phyloP scores from a whole-genome alignment of 306 rosid species.

The Fragaria vesca region DNA sequence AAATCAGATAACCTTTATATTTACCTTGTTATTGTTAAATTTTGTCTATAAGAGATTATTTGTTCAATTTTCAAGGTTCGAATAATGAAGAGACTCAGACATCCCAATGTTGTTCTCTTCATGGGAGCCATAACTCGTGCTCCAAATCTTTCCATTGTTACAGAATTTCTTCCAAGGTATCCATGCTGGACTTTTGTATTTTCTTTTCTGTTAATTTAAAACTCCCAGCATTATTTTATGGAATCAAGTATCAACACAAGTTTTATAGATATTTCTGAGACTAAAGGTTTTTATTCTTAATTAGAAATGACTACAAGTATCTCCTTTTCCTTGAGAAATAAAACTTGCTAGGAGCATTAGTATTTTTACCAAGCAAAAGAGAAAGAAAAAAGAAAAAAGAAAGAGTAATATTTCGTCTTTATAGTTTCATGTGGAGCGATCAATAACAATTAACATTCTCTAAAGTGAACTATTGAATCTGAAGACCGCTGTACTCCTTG shows the following conservation, averaged over 20 bases:
- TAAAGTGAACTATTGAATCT: background rate
- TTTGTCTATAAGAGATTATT: slow-evolving; percentile 2
- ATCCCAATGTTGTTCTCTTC: slow-evolving; percentile 97
- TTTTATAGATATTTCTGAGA: background rate
- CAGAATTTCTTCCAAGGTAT: slow-evolving; percentile 97
- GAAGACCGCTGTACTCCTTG: background rate
- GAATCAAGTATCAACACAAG: background rate
- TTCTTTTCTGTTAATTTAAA: slow-evolving; percentile 5
- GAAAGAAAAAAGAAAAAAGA: background rate
- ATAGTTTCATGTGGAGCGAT: background rate
- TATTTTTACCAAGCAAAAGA: background rate
- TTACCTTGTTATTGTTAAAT: background rate
- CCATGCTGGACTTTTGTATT: slow-evolving; percentile 18
- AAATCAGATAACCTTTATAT: background rate
- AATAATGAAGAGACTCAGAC: slow-evolving; percentile 89
- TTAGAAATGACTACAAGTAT: background rate
- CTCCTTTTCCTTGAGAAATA: background rate
- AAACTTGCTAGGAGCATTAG: background rate
- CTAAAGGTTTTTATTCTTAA: background rate
- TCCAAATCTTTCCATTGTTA: slow-evolving; percentile 86
- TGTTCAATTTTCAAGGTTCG: slow-evolving; percentile 57
- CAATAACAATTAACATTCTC: background rate
- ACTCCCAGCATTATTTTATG: background rate
- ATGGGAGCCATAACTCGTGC: slow-evolving; percentile 93
- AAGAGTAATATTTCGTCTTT: background rate